Base-by-base conservation (phyloP, 306 rosid genomes). In the Cicer judaicum region DNA sequence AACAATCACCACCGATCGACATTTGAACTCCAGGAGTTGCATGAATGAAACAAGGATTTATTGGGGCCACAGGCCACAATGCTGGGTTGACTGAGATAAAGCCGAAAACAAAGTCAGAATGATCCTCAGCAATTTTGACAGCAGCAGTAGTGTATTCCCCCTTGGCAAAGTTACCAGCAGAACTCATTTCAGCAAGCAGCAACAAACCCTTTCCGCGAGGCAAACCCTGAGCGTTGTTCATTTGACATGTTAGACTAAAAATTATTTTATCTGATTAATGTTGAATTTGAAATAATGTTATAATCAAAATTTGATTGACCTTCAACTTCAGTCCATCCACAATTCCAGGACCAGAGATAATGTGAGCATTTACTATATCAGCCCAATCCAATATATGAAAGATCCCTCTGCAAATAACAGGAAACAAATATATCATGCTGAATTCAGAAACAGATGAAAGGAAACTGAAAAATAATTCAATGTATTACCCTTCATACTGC, bases 111-210 rank as follows among this genome's bases (percentile, higher is more conserved):
- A 93, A 93, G 76, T 91, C 97, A 5, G 96, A 88, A 83, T 93
- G 98, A n/a, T 88, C 87, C 80, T 87, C 93, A 0, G 97, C 97
- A 16, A 93, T 88, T 83, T 88, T 93, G 66, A 91, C 87, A 0
- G 91, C 97, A 29, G 96, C 88, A 59, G 88, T 70, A 4, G 96
- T 93, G 53, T 89, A 93, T 70, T 91, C 96, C 73, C 98, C 97
- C 57, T 75, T 89, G 82, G 98, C 98, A 75, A 93, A 86, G 84
- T 91, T 93, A 54, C 96, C 94, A 6, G 96, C 88, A 41, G 97
- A 91, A 88, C 98, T 93, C 98, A 93, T 93, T 85, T 93, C 97
- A 21, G 97, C 98, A 16, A 91, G 97, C 69, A 93, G 83, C 84
- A 93, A 61, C 56, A 93, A 84, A 60, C 94, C 97, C 77, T 82